Conservation (phyloP, 306 rosid species). For the Ammopiptanthus mongolicus region DNA sequence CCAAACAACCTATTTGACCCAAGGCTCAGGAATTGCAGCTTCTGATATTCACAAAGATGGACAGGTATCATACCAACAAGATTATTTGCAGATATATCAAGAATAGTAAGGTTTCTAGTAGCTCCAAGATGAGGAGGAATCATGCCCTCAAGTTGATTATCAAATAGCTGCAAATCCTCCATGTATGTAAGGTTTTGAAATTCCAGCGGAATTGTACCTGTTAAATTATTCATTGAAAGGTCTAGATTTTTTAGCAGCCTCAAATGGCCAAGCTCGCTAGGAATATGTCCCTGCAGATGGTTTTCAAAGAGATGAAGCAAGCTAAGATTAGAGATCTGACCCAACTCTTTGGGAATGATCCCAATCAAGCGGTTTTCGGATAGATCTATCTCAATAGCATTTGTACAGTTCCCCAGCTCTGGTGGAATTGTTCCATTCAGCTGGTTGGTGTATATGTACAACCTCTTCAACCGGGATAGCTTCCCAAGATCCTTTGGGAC, state of each 20-base stretch:
- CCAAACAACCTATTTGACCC: constrained; percentile 70
- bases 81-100: constrained; percentile 61
- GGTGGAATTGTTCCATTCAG: constrained; percentile 65
- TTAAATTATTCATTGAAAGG: constrained; percentile 58
- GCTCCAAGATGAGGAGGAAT: constrained; percentile 69
- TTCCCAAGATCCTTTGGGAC: constrained; percentile 57
- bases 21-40: constrained; percentile 60
- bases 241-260: constrained; percentile 47
- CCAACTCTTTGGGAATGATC: constrained; percentile 55
- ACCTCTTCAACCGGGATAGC: constrained; percentile 37
- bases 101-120: constrained; percentile 46
- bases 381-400: constrained; percentile 63
- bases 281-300: constrained; percentile 54
- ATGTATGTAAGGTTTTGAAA: constrained; percentile 58
- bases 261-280: constrained; percentile 51
- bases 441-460: constrained; percentile 68
- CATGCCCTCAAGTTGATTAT: constrained; percentile 61
- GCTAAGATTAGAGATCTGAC: constrained; percentile 43
- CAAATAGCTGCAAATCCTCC: constrained; percentile 68
- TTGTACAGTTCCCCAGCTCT: constrained; percentile 63
- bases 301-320: constrained; percentile 78
- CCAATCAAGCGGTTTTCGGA: constrained; percentile 63
- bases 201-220: constrained; percentile 58
- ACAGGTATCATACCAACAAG: constrained; percentile 60
- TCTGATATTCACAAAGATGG: constrained; percentile 52